These are phyloP conservation scores for Huntiella bhutanensis DNA, from an alignment of 2,329 filamentous ascomycete genomes.

Conservation along the genomic window DNA sequence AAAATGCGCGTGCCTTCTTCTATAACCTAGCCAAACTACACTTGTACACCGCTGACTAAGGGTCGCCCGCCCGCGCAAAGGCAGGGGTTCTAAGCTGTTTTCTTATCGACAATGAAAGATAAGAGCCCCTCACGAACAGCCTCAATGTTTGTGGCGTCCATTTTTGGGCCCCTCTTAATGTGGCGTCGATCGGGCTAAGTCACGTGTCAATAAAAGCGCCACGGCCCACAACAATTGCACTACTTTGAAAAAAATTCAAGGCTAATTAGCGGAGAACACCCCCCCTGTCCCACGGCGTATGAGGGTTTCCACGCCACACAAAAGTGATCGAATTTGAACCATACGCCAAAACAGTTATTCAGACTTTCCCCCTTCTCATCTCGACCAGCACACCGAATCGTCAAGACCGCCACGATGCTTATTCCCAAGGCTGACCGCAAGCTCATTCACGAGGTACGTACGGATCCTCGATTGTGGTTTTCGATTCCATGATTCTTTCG, in stretches of 20 bases:
- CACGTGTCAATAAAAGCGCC: constrained; percentile 8
- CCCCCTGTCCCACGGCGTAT: constrained; percentile 13
- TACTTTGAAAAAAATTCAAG: constrained; percentile 5
- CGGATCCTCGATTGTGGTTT: constrained; percentile 9
- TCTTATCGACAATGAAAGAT: neutral
- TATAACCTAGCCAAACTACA: too few relatives aligned
- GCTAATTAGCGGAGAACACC: constrained; percentile 4
- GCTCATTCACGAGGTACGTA: constrained; percentile 77
- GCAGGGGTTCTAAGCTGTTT: too few relatives aligned
- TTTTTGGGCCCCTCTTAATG: neutral
- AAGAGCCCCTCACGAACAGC: neutral
- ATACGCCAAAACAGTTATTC: constrained; percentile 14
- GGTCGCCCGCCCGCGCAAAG: too few relatives aligned
- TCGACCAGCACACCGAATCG: constrained; percentile 12
- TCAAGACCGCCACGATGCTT: constrained; percentile 52
- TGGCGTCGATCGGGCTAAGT: neutral
- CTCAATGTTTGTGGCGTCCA: neutral
- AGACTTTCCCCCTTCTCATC: constrained; percentile 13
- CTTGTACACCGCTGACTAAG: too few relatives aligned
- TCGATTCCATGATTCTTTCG: constrained; percentile 4
- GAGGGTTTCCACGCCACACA: constrained; percentile 28
- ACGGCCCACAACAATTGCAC: constrained; percentile 11
- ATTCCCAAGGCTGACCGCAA: constrained; percentile 99
- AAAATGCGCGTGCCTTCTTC: too few relatives aligned
- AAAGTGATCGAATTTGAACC: constrained; percentile 26